A percentile compares a stretch with the other conserved stretches of the same genome.
Evolutionary conservation across 441 rosid genomes (phyloP).

Genomic region (Biscutella laevigata): DNA sequence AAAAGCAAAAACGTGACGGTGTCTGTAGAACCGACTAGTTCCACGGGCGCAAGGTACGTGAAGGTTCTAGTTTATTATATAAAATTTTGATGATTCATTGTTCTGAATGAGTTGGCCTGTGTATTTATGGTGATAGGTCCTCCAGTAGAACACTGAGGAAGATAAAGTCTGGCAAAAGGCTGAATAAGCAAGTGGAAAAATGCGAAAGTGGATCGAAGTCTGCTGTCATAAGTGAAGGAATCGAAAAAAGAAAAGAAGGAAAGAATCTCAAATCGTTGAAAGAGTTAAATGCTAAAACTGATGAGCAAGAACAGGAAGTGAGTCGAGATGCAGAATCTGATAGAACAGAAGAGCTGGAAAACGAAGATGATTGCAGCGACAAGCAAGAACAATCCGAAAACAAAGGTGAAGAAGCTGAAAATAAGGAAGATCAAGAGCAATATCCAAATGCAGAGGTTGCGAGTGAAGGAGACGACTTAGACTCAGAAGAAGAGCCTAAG

Average conservation of each 20-base stretch:
- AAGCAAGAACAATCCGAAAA: slow-evolving; percentile 12
- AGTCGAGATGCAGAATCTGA: slow-evolving; percentile 16
- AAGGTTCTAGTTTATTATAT: neutral
- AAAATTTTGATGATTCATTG: neutral
- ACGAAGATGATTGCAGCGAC: slow-evolving; percentile 1
- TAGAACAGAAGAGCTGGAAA: slow-evolving; percentile 15
- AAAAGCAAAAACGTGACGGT: slow-evolving; percentile 3
- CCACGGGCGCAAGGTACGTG: slow-evolving; percentile 19
- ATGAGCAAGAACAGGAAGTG: slow-evolving; percentile 18
- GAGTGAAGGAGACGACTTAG: slow-evolving; percentile 19
- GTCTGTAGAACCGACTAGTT: slow-evolving; percentile 11
- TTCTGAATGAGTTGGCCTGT: neutral
- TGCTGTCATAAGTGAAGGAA: too few relatives aligned
- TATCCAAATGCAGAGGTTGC: slow-evolving; percentile 12
- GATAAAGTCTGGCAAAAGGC: slow-evolving; percentile 5
- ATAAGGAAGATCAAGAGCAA: slow-evolving; percentile 9
- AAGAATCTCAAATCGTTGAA: slow-evolving; percentile 23
- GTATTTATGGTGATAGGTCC: slow-evolving; percentile 10
- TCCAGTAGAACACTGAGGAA: slow-evolving; percentile 7
- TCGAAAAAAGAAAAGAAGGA: neutral
- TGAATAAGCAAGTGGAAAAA: neutral
- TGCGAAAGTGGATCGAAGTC: slow-evolving; percentile 1
- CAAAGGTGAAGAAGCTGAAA: slow-evolving; percentile 9
- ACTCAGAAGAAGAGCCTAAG: slow-evolving; percentile 23
- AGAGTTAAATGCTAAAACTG: slow-evolving; percentile 22